Evolutionary conservation across 2,329 filamentous ascomycete species (phyloP).

Genomic region (Exophiala viscosa): DNA sequence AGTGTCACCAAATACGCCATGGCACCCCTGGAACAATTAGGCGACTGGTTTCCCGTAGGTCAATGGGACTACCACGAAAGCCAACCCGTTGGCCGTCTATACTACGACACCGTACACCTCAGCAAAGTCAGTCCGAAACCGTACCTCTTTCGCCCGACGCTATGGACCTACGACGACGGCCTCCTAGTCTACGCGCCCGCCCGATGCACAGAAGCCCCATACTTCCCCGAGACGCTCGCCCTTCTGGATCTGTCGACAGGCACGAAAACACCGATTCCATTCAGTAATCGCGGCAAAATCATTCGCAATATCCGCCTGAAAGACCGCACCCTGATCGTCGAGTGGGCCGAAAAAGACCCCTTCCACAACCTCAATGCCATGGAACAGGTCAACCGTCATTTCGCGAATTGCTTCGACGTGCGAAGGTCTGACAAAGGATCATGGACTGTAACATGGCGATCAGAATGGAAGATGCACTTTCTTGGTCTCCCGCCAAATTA

Average conservation of each 20-base stretch:
- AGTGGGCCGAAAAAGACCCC: slow-evolving; percentile 56
- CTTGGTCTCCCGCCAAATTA: slow-evolving; percentile 53
- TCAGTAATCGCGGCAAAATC: slow-evolving; percentile 48
- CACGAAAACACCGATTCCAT: slow-evolving; percentile 46
- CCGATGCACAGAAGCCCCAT: slow-evolving; percentile 28
- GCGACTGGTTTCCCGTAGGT: slow-evolving; percentile 39
- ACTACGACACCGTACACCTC: slow-evolving; percentile 26
- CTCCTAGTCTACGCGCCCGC: slow-evolving; percentile 53
- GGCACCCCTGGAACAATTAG: slow-evolving; percentile 35
- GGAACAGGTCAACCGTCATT: slow-evolving; percentile 55
- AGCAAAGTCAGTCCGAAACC: slow-evolving; percentile 25
- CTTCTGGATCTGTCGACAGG: slow-evolving; percentile 52
- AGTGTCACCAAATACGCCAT: slow-evolving; percentile 45
- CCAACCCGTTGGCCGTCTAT: slow-evolving; percentile 27
- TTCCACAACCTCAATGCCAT: slow-evolving; percentile 52
- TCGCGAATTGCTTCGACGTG: slow-evolving; percentile 58
- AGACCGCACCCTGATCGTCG: slow-evolving; percentile 56
- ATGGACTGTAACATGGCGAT: slow-evolving; percentile 46
- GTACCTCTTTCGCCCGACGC: slow-evolving; percentile 37
- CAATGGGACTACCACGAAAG: slow-evolving; percentile 42
- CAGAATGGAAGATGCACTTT: slow-evolving; percentile 60
- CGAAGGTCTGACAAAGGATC: background rate
- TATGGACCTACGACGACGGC: slow-evolving; percentile 58
- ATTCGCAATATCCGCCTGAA: slow-evolving; percentile 55
- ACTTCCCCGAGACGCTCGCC: slow-evolving; percentile 34